Evolutionary conservation across 2,329 filamentous ascomycete genomes (phyloP).

Genomic region (Paracorniculantispora psalliotae): DNA sequence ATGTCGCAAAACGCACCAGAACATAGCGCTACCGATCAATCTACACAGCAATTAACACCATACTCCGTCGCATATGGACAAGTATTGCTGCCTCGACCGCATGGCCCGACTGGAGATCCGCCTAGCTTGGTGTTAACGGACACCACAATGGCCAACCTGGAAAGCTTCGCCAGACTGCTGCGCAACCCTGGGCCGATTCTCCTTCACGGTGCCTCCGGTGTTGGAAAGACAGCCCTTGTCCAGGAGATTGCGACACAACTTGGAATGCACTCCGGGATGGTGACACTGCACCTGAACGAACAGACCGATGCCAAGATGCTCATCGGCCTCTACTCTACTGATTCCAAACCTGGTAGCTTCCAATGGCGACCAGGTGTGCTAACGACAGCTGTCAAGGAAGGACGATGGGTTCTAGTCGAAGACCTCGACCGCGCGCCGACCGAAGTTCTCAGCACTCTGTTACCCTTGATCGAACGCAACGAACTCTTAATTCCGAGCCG

Average conservation of each 20-base stretch:
- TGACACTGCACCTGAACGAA: constrained; percentile 94
- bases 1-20: constrained; percentile 23
- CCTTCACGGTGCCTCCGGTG: constrained; percentile 75
- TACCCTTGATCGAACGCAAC: constrained; percentile 88
- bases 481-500: constrained; percentile 86
- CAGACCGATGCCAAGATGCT: constrained; percentile 97
- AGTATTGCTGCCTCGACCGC: constrained; percentile 62
- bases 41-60: constrained; percentile 46
- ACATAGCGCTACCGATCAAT: not conserved
- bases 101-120: constrained; percentile 40
- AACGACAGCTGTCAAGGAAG: constrained; percentile 89
- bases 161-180: constrained; percentile 61
- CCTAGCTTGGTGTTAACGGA: constrained; percentile 61
- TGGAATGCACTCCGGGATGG: constrained; percentile 74
- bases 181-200: constrained; percentile 67
- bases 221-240: constrained; percentile 84
- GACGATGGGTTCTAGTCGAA: constrained; percentile 94
- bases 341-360: constrained; percentile 81
- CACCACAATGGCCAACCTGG: constrained; percentile 70
- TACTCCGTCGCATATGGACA: constrained; percentile 61
- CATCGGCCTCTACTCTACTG: constrained; percentile 88
- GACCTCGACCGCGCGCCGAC: constrained; percentile 92
- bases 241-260: constrained; percentile 77
- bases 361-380: constrained; percentile 88
- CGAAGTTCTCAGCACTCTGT: constrained; percentile 86